Base-by-base conservation (phyloP, 179 eudicot genomes). In the Amaranthus tricolor region DNA sequence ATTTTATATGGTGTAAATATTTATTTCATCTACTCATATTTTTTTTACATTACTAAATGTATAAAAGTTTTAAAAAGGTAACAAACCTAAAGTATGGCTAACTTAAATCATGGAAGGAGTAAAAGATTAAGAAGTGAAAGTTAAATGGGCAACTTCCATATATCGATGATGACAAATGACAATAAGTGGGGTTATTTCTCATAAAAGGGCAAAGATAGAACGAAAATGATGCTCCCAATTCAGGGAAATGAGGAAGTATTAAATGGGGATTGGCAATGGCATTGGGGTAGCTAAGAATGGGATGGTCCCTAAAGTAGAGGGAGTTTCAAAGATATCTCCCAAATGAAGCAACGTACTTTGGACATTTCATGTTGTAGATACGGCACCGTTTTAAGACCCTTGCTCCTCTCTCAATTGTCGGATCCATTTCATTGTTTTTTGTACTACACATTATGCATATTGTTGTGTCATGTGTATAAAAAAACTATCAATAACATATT, bases 231-330 rank as follows among this genome's bases (percentile, higher is more conserved):
- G 40, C 40, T 31, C 40, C 40, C 40, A 31, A 54, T 54, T 15
- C 58, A 54, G 14, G 49, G 20, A 48, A 62, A n/a, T 7, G 51
- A 43, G 19, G 31, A 31, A 16, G 56, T 20, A 57, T 43, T 48
- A 16, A 13, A 56, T 56, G 65, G 13, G 53, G 45, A 9, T 48
- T 11, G 19, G 7, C 50, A 7, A 10, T n/a, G 16, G 24, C 48
- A 74, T 43, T 16, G 51, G n/a, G 53, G 17, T 55, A 62, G 21
- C 59, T 17, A 62, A 73, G 50, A 64, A 65, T 43, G 45, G 56
- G 47, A 74, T 74, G 77, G 77, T 65, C 77, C 70, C 77, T 74
- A 17, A 45, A 45, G 5, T 40, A 17, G n/a, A 12, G 53, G 66
- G 51, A 66, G 21, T 8, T 16, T 7, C 10, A 62, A 16, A 59